These are phyloP conservation scores for Ceriops zippeliana DNA, from an alignment of 345 rosid genomes.

Conservation along the genomic window DNA sequence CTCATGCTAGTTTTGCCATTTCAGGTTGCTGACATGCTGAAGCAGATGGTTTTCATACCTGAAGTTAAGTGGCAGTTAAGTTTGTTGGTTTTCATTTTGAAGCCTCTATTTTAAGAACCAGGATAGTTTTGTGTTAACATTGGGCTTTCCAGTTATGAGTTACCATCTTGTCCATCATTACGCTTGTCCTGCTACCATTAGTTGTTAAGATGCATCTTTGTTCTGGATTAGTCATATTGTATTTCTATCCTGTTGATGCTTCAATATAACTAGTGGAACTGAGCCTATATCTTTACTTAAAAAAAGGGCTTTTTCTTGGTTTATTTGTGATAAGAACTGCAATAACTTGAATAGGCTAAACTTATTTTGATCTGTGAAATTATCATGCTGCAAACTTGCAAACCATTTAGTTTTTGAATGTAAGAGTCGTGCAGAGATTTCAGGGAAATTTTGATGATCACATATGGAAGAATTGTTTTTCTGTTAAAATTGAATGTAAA, in stretches of 20 bases:
- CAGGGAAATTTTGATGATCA: not conserved
- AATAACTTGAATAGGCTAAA: not conserved
- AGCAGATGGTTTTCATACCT: conserved; percentile 47
- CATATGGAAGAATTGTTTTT: not conserved
- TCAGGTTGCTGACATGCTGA: conserved; percentile 49
- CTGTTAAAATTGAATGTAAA: no score
- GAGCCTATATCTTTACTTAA: not conserved
- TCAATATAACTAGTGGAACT: not conserved
- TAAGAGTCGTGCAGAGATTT: not conserved
- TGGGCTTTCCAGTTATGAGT: conserved; percentile 14
- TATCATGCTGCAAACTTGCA: not conserved
- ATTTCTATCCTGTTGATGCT: conserved; percentile 4
- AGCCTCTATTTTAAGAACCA: conserved; percentile 23
- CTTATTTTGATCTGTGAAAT: not conserved
- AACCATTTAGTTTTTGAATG: not conserved
- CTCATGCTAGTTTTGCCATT: conserved; percentile 43
- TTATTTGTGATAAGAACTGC: not conserved
- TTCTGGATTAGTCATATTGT: not conserved
- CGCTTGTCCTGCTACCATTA: conserved; percentile 18
- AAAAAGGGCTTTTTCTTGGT: not conserved
- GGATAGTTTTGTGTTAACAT: conserved; percentile 25
- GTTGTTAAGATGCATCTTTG: conserved; percentile 16
- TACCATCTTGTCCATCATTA: conserved; percentile 19
- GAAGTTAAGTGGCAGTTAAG: conserved; percentile 60
- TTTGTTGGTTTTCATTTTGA: conserved; percentile 42